A percentile compares a stretch with the other conserved stretches of the same genome.
Evolutionary conservation across 2,329 filamentous ascomycete species (phyloP).

Genomic region (Chrysoporthe puriensis): DNA sequence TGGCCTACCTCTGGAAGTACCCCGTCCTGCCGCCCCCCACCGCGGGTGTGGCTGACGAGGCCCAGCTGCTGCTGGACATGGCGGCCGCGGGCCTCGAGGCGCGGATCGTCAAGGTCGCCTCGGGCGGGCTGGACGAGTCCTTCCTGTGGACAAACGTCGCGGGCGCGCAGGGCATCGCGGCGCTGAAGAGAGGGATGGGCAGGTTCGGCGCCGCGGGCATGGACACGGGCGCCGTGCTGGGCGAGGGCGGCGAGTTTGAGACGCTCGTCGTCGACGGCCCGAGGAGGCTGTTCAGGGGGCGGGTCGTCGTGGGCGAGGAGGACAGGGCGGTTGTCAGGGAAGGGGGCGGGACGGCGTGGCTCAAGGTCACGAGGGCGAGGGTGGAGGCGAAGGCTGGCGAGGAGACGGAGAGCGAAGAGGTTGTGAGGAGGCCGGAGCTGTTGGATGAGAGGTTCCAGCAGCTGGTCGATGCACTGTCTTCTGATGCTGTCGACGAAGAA

Average conservation of each 20-base stretch:
- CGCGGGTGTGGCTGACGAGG: conserved; percentile 43
- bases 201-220: conserved; percentile 64
- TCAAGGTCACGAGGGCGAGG: conserved; percentile 63
- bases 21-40: conserved; percentile 65
- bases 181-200: conserved; percentile 57
- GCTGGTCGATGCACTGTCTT: conserved; percentile 42
- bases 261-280: conserved; percentile 87
- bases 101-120: conserved; percentile 94
- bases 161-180: conserved; percentile 50
- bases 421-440: conserved; percentile 62
- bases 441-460: conserved; percentile 65
- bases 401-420: conserved; percentile 17
- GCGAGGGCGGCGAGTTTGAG: conserved; percentile 96
- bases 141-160: conserved; percentile 84
- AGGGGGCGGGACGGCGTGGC: conserved; percentile 77
- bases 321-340: conserved; percentile 61
- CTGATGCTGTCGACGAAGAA: conserved; percentile 3
- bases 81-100: conserved; percentile 75
- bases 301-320: conserved; percentile 63
- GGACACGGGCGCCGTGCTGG: conserved; percentile 72
- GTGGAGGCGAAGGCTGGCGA: conserved; percentile 48
- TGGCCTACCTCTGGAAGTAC: conserved; percentile 94
- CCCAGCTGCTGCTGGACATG: conserved; percentile 80
- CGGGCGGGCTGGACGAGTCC: conserved; percentile 79
- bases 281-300: conserved; percentile 68